Base-by-base conservation (phyloP, 139 green algal species). In the Asterochloris sp. region DNA sequence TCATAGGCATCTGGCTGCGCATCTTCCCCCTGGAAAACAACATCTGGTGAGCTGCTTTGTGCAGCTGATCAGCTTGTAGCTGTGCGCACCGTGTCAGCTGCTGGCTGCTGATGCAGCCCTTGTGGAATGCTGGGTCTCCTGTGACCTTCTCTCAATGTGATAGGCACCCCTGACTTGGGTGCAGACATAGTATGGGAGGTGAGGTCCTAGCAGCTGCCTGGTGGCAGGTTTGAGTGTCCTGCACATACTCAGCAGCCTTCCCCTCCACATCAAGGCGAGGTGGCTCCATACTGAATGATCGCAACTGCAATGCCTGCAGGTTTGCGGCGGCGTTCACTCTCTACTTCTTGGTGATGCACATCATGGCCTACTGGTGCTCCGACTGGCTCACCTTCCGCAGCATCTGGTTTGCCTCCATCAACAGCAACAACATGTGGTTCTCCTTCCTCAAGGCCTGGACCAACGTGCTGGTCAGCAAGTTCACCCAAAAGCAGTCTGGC, bases 241-340 rank as follows among this genome's bases (percentile, higher is more conserved):
- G 38, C 38, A 54, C 38, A 2, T 54, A 6, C 6, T 54, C 38
- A 54, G 38, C 38, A 54, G 38, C 38, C 38, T 54, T 54, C 38
- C 2, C 38, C 38, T 54, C 38, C 6, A 54, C 38, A 54, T 54
- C 38, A 54, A 54, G 38, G 38, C 6, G 38, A 6, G 6, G 38
- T 54, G 38, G 38, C 38, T 54, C 38, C 38, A 54, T 6, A 54
- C 38, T 54, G 38, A 54, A 54, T 54, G 38, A 54, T 54, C 38
- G 38, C 73, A n/a, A n/a, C n/a, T n/a, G n/a, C n/a, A 78, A 61
- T 38, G 60, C 62, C 62, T 81, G 74, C 61, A 67, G n/a, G 61
- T 84, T 84, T 28, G 81, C 81, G 47, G 47, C 80, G 27, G 81
- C 81, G 16, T 84, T 84, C 73, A 84, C 81, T 54, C n/a, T 84